Base-by-base conservation (phyloP, 2,329 filamentous ascomycete genomes). In the Botrytis aclada region DNA sequence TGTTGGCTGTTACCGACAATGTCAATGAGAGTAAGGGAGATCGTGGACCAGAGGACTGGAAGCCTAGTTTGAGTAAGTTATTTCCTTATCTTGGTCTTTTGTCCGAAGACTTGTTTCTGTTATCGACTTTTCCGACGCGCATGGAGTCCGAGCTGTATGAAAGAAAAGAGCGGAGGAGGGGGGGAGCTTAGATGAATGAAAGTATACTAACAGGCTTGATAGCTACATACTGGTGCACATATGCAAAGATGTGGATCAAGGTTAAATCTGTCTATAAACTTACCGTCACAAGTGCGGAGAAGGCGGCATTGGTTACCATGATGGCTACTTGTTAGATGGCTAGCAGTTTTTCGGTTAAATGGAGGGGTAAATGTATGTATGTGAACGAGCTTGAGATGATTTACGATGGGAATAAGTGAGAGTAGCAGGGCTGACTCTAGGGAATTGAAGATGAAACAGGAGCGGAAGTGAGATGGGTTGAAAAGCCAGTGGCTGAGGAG, bases 1-100 rank as follows among this genome's bases (percentile, higher is more conserved):
- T 96, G 43, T 87, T 93, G 83, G 91, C 93, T 47, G 92, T 96
- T 14, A 95, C 93, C 6, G 91, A 93, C 80, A 89, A 87, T 71
- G 89, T 94, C 77, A 97, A 97, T 83, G 85, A 89, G 77, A 76
- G 84, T 47, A 96, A 95, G 85, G 84, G 92, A n/a, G 92, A 94
- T 81, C 83, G 85, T 76, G 89, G 89, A 70, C 92, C 93, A 0
- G 93, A 95, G 79, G 81, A 83, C 18, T 97, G 93, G 93, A 91
- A 93, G 84, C 93, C 70, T 4, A 32, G n/a, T 39, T 43, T 71
- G 20, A 66, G 70, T 71, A 34, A 41, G 70, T 66, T 29, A 92
- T n/a, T 25, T 20, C 20, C 34, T 69, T 43, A 4, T 69, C 32
- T 45, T 32, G 3, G 12, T 9, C 6, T 18, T 54, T n/a, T 16